Conservation (phyloP, 352 stramenopile genomes). For the Globisporangium cederbergense region DNA sequence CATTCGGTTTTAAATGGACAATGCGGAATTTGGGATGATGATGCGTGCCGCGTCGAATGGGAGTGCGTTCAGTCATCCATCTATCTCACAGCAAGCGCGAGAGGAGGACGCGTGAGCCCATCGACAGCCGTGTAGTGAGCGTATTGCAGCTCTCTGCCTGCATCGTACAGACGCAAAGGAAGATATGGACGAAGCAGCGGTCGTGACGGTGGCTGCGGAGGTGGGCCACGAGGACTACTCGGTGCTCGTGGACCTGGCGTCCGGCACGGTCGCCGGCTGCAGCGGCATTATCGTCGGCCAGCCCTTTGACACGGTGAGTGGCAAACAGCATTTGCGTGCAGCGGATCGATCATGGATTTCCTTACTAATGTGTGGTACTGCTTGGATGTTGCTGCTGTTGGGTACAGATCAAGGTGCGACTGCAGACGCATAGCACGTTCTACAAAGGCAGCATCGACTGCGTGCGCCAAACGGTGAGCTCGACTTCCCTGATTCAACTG, state of each 20-base stretch:
- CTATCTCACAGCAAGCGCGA: background rate
- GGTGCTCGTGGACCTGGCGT: slow-evolving; percentile 49
- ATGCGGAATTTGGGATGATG: too few relatives aligned
- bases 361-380: too few relatives aligned
- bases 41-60: background rate
- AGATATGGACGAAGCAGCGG: slow-evolving; percentile 10
- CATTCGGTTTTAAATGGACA: too few relatives aligned
- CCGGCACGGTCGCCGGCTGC: slow-evolving; percentile 44
- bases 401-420: slow-evolving; percentile 46
- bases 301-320: slow-evolving; percentile 49
- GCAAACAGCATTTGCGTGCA: background rate
- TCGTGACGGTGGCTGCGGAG: slow-evolving; percentile 19
- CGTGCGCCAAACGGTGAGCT: slow-evolving; percentile 33
- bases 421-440: slow-evolving; percentile 55
- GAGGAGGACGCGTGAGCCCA: background rate
- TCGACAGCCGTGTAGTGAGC: background rate
- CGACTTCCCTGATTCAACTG: background rate
- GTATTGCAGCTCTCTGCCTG: background rate
- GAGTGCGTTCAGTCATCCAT: slow-evolving; percentile 1
- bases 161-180: too few relatives aligned
- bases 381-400: background rate
- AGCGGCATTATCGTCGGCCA: slow-evolving; percentile 57
- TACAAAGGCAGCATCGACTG: slow-evolving; percentile 55
- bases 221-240: slow-evolving; percentile 39
- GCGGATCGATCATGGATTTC: background rate